Percentiles rank a stretch among this genome's conserved stretches.
Conservation (phyloP, 2,329 filamentous ascomycete species). For the Esteya vermicola region DNA sequence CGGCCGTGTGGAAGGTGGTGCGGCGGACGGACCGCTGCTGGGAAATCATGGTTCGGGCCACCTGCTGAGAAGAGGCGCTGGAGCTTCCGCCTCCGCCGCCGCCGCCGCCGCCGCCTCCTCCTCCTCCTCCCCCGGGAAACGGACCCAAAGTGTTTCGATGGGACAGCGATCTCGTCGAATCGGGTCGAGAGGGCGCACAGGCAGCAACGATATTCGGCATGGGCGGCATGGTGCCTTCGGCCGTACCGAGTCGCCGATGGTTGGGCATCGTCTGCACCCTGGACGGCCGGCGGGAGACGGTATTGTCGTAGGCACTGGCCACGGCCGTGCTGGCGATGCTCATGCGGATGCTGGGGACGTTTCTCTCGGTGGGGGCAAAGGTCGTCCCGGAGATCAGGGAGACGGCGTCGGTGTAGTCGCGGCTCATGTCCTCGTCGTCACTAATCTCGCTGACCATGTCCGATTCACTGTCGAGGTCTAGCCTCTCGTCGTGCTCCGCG, state of each 20-base stretch:
- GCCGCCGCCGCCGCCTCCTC: no score
- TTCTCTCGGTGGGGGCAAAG: conserved; percentile 12
- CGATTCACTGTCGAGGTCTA: no score
- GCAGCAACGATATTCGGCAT: neutral
- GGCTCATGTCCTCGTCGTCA: neutral
- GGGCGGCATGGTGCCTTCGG: neutral
- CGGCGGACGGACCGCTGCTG: conserved; percentile 26
- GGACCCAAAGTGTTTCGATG: conserved; percentile 14
- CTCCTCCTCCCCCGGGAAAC: no score
- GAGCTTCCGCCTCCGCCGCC: no score
- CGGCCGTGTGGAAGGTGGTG: conserved; percentile 20
- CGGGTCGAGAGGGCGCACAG: neutral
- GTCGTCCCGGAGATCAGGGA: conserved; percentile 18
- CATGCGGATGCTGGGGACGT: conserved; percentile 9
- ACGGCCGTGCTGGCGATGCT: conserved; percentile 10
- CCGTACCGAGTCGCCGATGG: neutral
- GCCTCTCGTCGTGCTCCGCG: neutral
- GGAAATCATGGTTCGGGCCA: conserved; percentile 23
- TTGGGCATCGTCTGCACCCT: no score
- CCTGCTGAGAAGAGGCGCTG: neutral
- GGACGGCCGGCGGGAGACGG: neutral
- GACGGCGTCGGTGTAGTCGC: conserved; percentile 6
- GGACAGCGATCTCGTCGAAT: neutral
- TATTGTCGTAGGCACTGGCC: conserved; percentile 3
- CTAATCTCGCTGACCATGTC: conserved; percentile 4